Conservation (phyloP, 1,139 yeast genomes). For the Scheffersomyces illinoinensis region DNA sequence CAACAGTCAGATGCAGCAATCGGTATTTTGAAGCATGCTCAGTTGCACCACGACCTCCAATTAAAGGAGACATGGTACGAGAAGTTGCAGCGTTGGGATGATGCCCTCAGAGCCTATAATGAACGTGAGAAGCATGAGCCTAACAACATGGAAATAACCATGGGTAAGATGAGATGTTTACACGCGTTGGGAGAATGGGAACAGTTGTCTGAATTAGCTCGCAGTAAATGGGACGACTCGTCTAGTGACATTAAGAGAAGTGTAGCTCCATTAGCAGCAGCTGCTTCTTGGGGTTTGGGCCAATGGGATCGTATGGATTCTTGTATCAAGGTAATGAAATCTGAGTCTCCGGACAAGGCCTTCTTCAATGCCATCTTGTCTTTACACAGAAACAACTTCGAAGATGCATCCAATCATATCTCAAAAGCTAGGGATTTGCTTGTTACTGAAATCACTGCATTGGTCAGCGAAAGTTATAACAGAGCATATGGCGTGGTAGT, state of each 20-base stretch:
- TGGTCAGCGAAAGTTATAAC: conserved; percentile 93
- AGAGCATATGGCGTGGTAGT: conserved; percentile 97
- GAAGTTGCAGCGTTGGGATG: conserved; percentile 96
- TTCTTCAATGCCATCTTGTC: conserved; percentile 89
- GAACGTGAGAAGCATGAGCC: conserved; percentile 64
- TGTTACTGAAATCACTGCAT: conserved; percentile 91
- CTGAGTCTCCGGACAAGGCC: conserved; percentile 91
- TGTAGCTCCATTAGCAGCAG: conserved; percentile 98
- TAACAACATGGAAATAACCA: conserved; percentile 70
- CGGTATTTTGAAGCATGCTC: conserved; percentile 94
- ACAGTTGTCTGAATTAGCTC: conserved; percentile 80
- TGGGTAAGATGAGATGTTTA: conserved; percentile 97
- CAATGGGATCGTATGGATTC: conserved; percentile 97
- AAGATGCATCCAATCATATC: conserved; percentile 78
- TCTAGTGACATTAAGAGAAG: conserved; percentile 72
- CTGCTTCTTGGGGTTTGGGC: conserved; percentile 98
- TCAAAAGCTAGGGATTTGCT: conserved; percentile 82
- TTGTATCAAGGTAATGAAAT: conserved; percentile 85
- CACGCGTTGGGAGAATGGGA: conserved; percentile 99
- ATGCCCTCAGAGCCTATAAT: conserved; percentile 87
- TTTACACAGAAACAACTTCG: conserved; percentile 83
- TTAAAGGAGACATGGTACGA: conserved; percentile 98
- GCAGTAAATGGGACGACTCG: conserved; percentile 78
- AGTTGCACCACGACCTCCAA: conserved; percentile 87
- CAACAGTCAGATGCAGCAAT: conserved; percentile 98